Evolutionary conservation across 1,284 basidiomycete species (phyloP).

Genomic region (Apiotrichum mycotoxinovorans): DNA sequence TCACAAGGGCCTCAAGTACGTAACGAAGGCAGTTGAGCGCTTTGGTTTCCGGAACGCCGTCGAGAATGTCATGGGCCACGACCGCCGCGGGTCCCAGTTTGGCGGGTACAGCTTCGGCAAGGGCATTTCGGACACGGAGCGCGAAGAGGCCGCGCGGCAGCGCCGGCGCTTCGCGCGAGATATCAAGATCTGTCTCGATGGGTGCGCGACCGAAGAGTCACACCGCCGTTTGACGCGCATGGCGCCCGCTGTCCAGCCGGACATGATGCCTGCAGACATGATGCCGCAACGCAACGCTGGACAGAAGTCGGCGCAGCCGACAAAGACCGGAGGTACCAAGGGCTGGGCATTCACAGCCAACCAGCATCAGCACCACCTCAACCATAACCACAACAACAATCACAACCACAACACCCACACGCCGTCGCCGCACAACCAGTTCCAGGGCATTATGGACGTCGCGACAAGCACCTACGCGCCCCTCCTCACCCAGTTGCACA

Average conservation of each 20-base stretch:
- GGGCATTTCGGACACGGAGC: constrained; percentile 30
- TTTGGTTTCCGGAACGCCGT: constrained; percentile 42
- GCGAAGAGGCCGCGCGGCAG: constrained; percentile 39
- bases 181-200: constrained; percentile 39
- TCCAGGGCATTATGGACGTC: constrained; percentile 3
- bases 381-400: constrained; percentile 9
- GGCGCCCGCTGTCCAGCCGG: background rate
- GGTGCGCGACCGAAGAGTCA: constrained; percentile 38
- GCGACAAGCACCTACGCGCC: constrained; percentile 23
- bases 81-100: constrained; percentile 26
- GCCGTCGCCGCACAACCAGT: background rate
- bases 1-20: constrained; percentile 17
- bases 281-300: background rate
- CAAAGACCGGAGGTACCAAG: background rate
- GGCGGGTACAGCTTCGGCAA: constrained; percentile 19
- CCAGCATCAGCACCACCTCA: background rate
- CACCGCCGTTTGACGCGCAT: constrained; percentile 25
- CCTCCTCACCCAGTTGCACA: constrained; percentile 40
- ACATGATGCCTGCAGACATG: background rate
- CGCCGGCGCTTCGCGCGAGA: constrained; percentile 41
- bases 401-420: background rate
- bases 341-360: background rate
- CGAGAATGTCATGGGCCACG: constrained; percentile 37
- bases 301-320: background rate
- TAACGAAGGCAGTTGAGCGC: constrained; percentile 38